Evolutionary conservation across 2,329 filamentous ascomycete species (phyloP).

Genomic region (Penicillium freii): DNA sequence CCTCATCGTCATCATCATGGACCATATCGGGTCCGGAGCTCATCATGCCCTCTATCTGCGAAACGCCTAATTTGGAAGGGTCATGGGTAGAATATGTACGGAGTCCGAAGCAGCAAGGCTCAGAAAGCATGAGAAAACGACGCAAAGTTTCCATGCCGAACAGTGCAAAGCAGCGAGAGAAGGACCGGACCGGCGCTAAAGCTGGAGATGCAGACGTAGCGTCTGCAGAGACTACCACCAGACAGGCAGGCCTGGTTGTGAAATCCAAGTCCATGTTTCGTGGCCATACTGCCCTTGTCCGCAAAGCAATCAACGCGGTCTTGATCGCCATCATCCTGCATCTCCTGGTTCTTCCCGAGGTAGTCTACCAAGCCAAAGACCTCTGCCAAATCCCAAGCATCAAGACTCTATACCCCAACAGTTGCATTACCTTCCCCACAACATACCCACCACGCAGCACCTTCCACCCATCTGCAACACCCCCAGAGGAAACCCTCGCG

Average conservation of each 20-base stretch:
- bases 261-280: slow-evolving; percentile 3
- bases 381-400: slow-evolving; percentile 28
- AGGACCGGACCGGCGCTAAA: neutral
- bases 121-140: slow-evolving; percentile 23
- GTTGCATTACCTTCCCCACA: slow-evolving; percentile 24
- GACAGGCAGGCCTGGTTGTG: neutral
- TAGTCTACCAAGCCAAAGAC: slow-evolving; percentile 33
- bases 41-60: slow-evolving; percentile 43
- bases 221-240: slow-evolving; percentile 1
- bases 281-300: slow-evolving; percentile 8
- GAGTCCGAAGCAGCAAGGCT: slow-evolving; percentile 11
- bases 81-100: slow-evolving; percentile 35
- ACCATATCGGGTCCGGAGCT: slow-evolving; percentile 37
- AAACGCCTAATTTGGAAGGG: slow-evolving; percentile 32
- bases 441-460: slow-evolving; percentile 6
- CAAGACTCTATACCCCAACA: slow-evolving; percentile 29
- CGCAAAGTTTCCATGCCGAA: slow-evolving; percentile 16
- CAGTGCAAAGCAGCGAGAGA: slow-evolving; percentile 1
- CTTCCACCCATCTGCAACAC: slow-evolving; percentile 11
- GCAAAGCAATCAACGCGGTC: slow-evolving; percentile 26
- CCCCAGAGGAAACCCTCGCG: slow-evolving; percentile 22
- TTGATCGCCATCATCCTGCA: slow-evolving; percentile 33
- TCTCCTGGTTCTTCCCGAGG: slow-evolving; percentile 36
- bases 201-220: slow-evolving; percentile 1
- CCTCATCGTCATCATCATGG: slow-evolving; percentile 26